A percentile compares a stretch with the other conserved stretches of the same genome.
These are phyloP conservation scores for Ziziphus jujuba DNA, from an alignment of 306 rosid species.

Conservation along the genomic window DNA sequence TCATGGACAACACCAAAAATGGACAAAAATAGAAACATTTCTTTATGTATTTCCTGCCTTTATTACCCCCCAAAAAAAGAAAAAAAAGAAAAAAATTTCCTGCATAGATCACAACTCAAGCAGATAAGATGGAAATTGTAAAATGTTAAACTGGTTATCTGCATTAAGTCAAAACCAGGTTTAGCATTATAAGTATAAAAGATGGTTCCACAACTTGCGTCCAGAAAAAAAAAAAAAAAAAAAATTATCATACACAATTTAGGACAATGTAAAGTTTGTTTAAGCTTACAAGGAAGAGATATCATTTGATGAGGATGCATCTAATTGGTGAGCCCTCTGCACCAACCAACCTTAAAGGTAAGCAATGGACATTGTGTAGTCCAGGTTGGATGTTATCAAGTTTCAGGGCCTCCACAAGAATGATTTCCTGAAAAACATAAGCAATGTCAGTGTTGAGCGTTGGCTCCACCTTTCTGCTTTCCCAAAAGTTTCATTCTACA, in stretches of 20 bases:
- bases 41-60: too few relatives aligned
- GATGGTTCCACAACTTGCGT: too few relatives aligned
- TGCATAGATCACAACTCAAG: not conserved
- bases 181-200: too few relatives aligned
- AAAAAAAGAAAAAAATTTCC: too few relatives aligned
- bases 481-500: slow-evolving; percentile 5
- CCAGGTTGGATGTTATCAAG: slow-evolving; percentile 74
- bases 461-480: slow-evolving; percentile 10
- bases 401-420: slow-evolving; percentile 85
- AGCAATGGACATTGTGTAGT: slow-evolving; percentile 68
- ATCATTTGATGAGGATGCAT: slow-evolving; percentile 75
- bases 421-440: slow-evolving; percentile 60
- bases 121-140: too few relatives aligned
- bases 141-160: not conserved
- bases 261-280: not conserved
- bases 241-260: too few relatives aligned
- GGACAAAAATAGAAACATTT: not conserved
- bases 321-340: slow-evolving; percentile 93
- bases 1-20: not conserved
- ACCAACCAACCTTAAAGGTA: slow-evolving; percentile 84
- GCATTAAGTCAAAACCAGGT: not conserved
- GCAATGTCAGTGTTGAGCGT: slow-evolving; percentile 18
- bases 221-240: too few relatives aligned
- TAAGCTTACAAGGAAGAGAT: slow-evolving; percentile 13
- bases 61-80: too few relatives aligned